Conservation (phyloP, 495 filamentous ascomycete genomes). For the Staphylotrichum tortipilum region DNA sequence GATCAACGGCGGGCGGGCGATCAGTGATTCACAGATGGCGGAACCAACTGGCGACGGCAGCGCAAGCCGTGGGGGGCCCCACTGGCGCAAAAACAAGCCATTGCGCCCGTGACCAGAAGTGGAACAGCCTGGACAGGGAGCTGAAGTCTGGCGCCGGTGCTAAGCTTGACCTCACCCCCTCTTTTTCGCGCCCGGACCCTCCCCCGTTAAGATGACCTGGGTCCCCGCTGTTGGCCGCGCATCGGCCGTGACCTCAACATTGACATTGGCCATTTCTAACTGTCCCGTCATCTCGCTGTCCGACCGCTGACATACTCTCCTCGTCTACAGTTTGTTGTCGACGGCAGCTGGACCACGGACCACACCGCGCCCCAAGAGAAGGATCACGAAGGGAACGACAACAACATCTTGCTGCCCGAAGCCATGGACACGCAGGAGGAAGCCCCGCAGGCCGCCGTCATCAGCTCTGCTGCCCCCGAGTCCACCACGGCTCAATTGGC, state of each 20-base stretch:
- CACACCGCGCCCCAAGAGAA: conserved; percentile 66
- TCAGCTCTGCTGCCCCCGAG: conserved; percentile 52
- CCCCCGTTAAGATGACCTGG: conserved; percentile 5
- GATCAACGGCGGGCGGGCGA: background rate
- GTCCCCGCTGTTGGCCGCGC: conserved; percentile 7
- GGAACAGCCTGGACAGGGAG: conserved; percentile 6
- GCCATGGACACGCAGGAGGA: conserved; percentile 37
- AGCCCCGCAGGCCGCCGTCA: conserved; percentile 37
- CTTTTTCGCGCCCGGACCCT: conserved; percentile 1
- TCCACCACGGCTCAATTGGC: conserved; percentile 71
- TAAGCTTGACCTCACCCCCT: conserved; percentile 7
- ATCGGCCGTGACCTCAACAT: background rate
- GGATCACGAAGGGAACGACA: conserved; percentile 69
- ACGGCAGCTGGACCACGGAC: conserved; percentile 78
- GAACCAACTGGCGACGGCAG: conserved; percentile 12
- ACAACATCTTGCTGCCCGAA: conserved; percentile 77
- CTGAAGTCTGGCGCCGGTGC: conserved; percentile 1
- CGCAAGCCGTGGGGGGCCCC: conserved; percentile 3
- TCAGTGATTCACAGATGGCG: too few species aligned
- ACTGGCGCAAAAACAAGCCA: conserved; percentile 8
- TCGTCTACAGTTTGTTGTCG: conserved; percentile 70
- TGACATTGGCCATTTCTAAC: background rate
- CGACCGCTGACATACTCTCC: too few species aligned
- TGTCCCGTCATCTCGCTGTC: background rate
- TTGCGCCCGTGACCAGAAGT: conserved; percentile 7